Base-by-base conservation (phyloP, 257 asterid genomes). In the Solanum sejunctum region DNA sequence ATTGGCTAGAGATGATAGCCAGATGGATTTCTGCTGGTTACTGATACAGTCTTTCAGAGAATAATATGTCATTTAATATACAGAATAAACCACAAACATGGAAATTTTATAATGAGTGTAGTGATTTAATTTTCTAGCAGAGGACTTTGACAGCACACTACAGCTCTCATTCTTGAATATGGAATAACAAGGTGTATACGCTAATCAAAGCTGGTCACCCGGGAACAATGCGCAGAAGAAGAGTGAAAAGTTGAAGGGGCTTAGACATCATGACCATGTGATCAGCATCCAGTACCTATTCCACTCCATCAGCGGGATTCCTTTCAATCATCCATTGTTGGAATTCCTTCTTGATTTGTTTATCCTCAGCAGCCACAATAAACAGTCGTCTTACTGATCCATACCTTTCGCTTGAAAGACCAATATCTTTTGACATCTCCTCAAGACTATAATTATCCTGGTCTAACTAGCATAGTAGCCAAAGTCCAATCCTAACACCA, bases 211-310 rank as follows among this genome's bases (percentile, higher is more conserved):
- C 52, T 69, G 39, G 26, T 39, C 21, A 67, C 75, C 61, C 67
- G 1, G 26, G 77, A 32, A 84, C 87, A 64, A 86, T 72, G 39
- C 26, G 51, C 5, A 70, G 85, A 15, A 86, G 87, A 63, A 39
- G 85, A 15, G 6, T 69, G 21, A 67, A 56, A 5, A 90, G 89
- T 70, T 87, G 86, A 18, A 47, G 13, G 5, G 91, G 89, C 57
- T 58, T 87, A 41, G 89, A 87, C 84, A 86, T 81, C 93, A 89
- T 86, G 23, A 85, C 89, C 91, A 90, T 89, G 71, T 90, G 91
- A 87, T 87, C 90, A 7, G 93, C 81, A 17, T 88, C 93, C 18
- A 0, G 61, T 12, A 90, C 45, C 67, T 83, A 83, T 61, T 13
- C 58, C 55, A 87, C 91, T 87, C 87, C 88, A 67, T 85, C 54